These are phyloP conservation scores for Phytopythium mirpurense DNA, from an alignment of 352 stramenopile genomes.

Conservation along the genomic window DNA sequence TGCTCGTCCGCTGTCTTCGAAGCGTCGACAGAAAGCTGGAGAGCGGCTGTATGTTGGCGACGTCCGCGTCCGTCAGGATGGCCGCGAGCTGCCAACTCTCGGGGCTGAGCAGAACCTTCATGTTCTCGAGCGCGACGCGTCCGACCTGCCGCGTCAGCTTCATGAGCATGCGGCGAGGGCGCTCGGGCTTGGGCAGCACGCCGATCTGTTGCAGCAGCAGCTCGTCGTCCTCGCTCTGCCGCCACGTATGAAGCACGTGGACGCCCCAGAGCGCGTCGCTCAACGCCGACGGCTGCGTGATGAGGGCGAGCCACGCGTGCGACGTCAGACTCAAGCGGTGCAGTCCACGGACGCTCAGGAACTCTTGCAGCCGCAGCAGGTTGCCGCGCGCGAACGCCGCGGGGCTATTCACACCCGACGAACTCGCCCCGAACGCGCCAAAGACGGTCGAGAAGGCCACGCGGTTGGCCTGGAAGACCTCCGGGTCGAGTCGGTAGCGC, in stretches of 20 bases:
- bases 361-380: conserved; percentile 40
- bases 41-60: conserved; percentile 9
- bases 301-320: conserved; percentile 36
- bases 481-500: conserved; percentile 39
- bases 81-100: conserved; percentile 56
- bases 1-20: not conserved
- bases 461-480: conserved; percentile 27
- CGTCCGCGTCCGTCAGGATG: conserved; percentile 16
- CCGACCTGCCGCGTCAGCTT: conserved; percentile 43
- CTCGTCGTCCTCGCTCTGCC: conserved; percentile 26
- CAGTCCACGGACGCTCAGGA: conserved; percentile 30
- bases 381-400: conserved; percentile 21
- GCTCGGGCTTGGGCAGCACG: conserved; percentile 33
- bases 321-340: conserved; percentile 44
- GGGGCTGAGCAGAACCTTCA: conserved; percentile 36
- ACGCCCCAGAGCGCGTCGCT: conserved; percentile 43
- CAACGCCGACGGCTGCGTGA: conserved; percentile 27
- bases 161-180: conserved; percentile 38
- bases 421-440: conserved; percentile 1
- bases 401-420: not conserved
- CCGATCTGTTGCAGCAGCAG: conserved; percentile 31
- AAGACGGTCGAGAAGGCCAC: conserved; percentile 30
- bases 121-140: conserved; percentile 39
- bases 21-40: conserved; percentile 9
- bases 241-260: conserved; percentile 42